Conservation (phyloP, 2,329 filamentous ascomycete species). For the Ascocoryne sarcoides region DNA sequence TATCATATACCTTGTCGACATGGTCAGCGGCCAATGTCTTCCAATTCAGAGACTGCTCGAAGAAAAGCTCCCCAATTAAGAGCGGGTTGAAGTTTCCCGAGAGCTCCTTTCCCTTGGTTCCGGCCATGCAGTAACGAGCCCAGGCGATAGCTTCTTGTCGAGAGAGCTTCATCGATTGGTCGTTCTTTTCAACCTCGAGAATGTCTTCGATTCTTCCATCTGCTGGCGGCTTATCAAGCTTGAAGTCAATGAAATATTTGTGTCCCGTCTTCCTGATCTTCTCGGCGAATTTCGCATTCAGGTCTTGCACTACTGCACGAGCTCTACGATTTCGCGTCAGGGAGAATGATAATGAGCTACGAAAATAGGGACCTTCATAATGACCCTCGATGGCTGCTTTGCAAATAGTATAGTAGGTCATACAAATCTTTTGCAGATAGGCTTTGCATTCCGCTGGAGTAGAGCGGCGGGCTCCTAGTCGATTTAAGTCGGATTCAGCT, state of each 20-base stretch:
- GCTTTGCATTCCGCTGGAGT: slow-evolving; percentile 3
- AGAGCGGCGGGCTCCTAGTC: slow-evolving; percentile 9
- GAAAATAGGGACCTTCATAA: slow-evolving; percentile 15
- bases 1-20: slow-evolving; percentile 13
- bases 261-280: slow-evolving; percentile 8
- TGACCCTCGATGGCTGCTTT: slow-evolving; percentile 12
- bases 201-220: background rate
- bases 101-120: slow-evolving; percentile 29
- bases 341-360: background rate
- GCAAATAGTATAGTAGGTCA: slow-evolving; percentile 10
- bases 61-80: slow-evolving; percentile 33
- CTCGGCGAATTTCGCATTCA: slow-evolving; percentile 11
- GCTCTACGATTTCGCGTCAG: slow-evolving; percentile 7
- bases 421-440: slow-evolving; percentile 10
- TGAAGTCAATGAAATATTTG: background rate
- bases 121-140: slow-evolving; percentile 15
- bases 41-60: slow-evolving; percentile 32
- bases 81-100: slow-evolving; percentile 33
- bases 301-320: slow-evolving; percentile 13
- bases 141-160: slow-evolving; percentile 18
- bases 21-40: slow-evolving; percentile 22
- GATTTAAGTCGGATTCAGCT: background rate
- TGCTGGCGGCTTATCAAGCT: background rate
- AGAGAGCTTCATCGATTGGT: slow-evolving; percentile 7
- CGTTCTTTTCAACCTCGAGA: background rate